Base-by-base conservation (phyloP, 2,329 filamentous ascomycete species). In the Colletotrichum cordylinicola region DNA sequence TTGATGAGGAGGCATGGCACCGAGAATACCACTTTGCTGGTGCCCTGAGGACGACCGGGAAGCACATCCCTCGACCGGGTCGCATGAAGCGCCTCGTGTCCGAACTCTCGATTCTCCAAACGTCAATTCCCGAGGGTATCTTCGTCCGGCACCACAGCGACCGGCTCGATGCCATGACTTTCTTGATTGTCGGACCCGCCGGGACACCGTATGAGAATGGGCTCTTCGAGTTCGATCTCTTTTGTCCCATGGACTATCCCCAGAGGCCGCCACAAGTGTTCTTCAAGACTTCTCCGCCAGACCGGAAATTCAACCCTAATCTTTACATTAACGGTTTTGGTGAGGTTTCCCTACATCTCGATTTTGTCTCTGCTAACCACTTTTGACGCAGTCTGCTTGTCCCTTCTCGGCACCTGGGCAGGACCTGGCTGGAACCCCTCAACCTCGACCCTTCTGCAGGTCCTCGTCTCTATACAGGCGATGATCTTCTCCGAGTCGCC, bases 401-500 rank as follows among this genome's bases (percentile, higher is more conserved):
- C 87, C 2, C 82, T 90, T 15, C 83, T 90, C 0, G 86, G 86
- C 0, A 90, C 88, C 3, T 89, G 89, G 89, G 16, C 78, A 24
- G 89, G 89, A 12, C 83, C 86, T 76, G 77, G 81, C 12, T 89
- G 90, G 90, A 81, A 84, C 15, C 82, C 85, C 4, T 79, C 81
- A 12, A 82, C 84, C 43, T 90, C 89, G 7, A 90, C 88, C 5
- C 80, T 91, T 4, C 82, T 90, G 6, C 89, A 90, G 77, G 81
- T 91, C 8, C 82, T 90, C 13, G 85, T 91, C n/a, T 90, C 88
- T 33, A 89, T 92, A 67, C 90, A 92, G 78, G 85, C 86, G 35
- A 90, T 92, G 90, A 87, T 92, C 24, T 85, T 92, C 64, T 89
- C 86, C 77, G 86, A 88, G 18, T 78, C 89, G 65, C 90, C 90